A percentile compares a stretch with the other conserved stretches of the same genome.
Evolutionary conservation across 768 basidiomycete species (phyloP).

Genomic region (Phallus indusiatus): DNA sequence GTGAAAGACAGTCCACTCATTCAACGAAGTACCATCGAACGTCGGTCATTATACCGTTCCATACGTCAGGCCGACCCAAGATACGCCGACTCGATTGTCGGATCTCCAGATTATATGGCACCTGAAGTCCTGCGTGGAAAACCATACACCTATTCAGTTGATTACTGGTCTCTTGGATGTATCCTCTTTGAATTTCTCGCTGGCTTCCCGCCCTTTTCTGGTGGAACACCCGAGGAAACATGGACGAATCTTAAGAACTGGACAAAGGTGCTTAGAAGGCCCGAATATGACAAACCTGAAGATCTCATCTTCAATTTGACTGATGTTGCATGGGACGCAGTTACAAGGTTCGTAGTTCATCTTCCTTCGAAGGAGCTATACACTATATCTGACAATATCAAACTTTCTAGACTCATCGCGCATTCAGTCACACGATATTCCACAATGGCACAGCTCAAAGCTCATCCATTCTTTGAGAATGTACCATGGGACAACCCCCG

Average conservation of each 20-base stretch:
- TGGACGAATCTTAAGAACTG: constrained; percentile 99
- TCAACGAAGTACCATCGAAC: constrained; percentile 86
- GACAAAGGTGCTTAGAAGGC: constrained; percentile 84
- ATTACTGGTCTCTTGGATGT: constrained; percentile 98
- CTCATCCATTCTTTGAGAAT: constrained; percentile 75
- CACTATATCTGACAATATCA: neutral
- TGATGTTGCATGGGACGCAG: constrained; percentile 90
- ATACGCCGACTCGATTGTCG: constrained; percentile 95
- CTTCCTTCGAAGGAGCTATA: neutral
- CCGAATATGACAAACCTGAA: constrained; percentile 92
- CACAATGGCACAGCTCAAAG: constrained; percentile 60
- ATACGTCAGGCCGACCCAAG: constrained; percentile 84
- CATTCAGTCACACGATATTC: constrained; percentile 74
- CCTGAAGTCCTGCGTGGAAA: constrained; percentile 90
- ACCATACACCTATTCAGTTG: constrained; percentile 92
- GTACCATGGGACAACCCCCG: constrained; percentile 77
- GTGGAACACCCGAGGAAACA: constrained; percentile 90
- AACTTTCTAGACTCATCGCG: constrained; percentile 60
- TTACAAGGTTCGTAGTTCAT: constrained; percentile 55
- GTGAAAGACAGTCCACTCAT: constrained; percentile 90
- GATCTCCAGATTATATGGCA: constrained; percentile 98
- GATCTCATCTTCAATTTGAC: constrained; percentile 94
- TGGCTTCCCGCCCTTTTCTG: constrained; percentile 97
- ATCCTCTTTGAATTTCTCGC: constrained; percentile 96
- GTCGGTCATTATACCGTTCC: constrained; percentile 89